Conservation (phyloP, 2,329 filamentous ascomycete species). For the Penicillium vulpinum region DNA sequence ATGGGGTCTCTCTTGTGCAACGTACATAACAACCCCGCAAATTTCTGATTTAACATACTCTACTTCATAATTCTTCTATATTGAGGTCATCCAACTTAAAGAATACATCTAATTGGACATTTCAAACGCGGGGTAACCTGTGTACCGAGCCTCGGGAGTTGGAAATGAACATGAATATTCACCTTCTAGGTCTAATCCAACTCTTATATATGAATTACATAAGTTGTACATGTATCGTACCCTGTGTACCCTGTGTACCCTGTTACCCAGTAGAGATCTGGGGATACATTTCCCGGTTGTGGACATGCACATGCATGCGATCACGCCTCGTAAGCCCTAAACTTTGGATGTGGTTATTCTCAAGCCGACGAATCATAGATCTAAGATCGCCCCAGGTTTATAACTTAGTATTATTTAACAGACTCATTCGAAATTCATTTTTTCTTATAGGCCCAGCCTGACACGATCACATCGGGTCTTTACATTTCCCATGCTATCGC, state of each 20-base stretch:
- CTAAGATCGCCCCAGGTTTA: too few relatives aligned
- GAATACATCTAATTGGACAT: background rate
- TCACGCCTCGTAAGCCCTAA: background rate
- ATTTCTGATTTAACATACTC: too few relatives aligned
- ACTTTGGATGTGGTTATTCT: too few relatives aligned
- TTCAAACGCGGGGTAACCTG: background rate
- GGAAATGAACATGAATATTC: background rate
- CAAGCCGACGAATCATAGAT: background rate
- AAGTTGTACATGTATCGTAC: too few relatives aligned
- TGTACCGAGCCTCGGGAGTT: background rate
- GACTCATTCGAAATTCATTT: background rate
- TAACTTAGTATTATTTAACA: background rate
- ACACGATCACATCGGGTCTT: background rate
- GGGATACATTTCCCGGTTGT: background rate
- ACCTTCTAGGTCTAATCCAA: background rate
- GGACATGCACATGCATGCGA: background rate
- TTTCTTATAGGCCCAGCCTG: background rate
- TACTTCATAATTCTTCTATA: too few relatives aligned
- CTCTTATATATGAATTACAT: background rate
- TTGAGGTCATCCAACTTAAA: too few relatives aligned
- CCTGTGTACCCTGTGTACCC: too few relatives aligned
- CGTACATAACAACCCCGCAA: background rate
- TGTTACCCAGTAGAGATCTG: too few relatives aligned
- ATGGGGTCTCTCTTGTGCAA: too few relatives aligned
- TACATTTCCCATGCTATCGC: background rate